Evolutionary conservation across 2,329 filamentous ascomycete species (phyloP), one percentile per base, ranked within the genome.

Genomic region (Ilyonectria robusta): DNA sequence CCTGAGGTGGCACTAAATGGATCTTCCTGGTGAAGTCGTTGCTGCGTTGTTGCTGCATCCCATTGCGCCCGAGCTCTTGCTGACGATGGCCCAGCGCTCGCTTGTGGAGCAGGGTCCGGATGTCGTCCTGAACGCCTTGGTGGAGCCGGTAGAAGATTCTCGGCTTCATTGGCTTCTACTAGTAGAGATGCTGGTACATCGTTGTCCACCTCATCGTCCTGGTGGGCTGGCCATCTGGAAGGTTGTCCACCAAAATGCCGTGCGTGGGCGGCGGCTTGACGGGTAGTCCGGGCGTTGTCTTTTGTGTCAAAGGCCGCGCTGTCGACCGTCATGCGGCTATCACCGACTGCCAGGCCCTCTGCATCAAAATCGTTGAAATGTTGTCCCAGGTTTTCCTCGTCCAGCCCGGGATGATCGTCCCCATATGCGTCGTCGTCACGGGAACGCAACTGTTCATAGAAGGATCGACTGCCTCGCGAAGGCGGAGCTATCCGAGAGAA

Each of bases 171-270:
- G 5, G 79, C 82, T 75, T 92, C 90, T 21, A 92, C 86, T 19
- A 92, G 78, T 19, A 92, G 80, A 3, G 90, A 92, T 19, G 86
- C 87, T 0, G 90, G 90, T 0, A 92, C 89, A 72, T 91, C 89
- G 61, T 91, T 89, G 62, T 88, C 86, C 6, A 77, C 80, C 33
- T 37, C 47, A 10, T 87, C 85, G 3, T 88, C 85, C 33, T 89
- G 86, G 17, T 83, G 74, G 6, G 67, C 58, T 35, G 73, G 65
- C 80, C 77, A 79, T 62, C 71, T 69, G 15, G 74, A 54, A 40
- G 68, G 42, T 15, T 60, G 47, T 7, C 65, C 68, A 7, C 68
- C 62, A 21, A 54, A 69, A 59, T 62, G 72, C 67, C 70, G 72
- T 17, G 65, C 17, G 35, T 65, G 69, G 6, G 60, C 48, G 9